Base-by-base conservation (phyloP, 73 alveolate species). In the Paramecium bursaria region DNA sequence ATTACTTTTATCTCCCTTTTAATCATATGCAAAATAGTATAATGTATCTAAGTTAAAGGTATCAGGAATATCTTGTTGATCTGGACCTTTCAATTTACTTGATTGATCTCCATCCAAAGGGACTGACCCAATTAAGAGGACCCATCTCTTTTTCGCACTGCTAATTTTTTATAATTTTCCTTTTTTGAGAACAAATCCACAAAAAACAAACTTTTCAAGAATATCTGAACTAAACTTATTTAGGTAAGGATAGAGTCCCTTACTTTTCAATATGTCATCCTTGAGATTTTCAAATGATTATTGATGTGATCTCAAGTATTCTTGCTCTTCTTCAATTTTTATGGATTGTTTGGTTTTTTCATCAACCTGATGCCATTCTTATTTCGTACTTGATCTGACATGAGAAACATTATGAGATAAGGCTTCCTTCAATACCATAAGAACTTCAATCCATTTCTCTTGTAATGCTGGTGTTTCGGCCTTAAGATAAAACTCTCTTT, bases 141-240 rank as follows among this genome's bases (percentile, higher is more conserved):
- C 33, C 82, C 82, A 67, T 67, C 82, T 67, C 44, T 42, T 67
- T 47, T 67, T 67, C 9, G 82, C 54, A 21, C 51, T 61, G 15
- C 55, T 30, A 11, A 67, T 14, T 15, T 17, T 67, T 2, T 53
- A 21, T 19, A 25, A 39, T 14, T 67, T 67, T 5, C 75, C 82
- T 42, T 67, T 67, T 10, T 67, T 67, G 60, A 67, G 33, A 2
- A 67, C 21, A 67, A 67, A 67, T 39, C 82, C 82, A 67, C 82
- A 67, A 52, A 67, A 39, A 1, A 67, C 44, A 23, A 35, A 67
- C n/a, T 67, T 19, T 3, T 67, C 82, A 39, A 39, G 11, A 2
- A 57, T 42, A 9, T 19, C 7, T 0, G 82, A 53, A 42, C 44
- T 57, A 67, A 67, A 67, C 44, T 67, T 67, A 0, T 15, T 15